phyloP scores from a whole-genome alignment of 2,329 filamentous ascomycete species.

The Furcasterigmium sp. region DNA sequence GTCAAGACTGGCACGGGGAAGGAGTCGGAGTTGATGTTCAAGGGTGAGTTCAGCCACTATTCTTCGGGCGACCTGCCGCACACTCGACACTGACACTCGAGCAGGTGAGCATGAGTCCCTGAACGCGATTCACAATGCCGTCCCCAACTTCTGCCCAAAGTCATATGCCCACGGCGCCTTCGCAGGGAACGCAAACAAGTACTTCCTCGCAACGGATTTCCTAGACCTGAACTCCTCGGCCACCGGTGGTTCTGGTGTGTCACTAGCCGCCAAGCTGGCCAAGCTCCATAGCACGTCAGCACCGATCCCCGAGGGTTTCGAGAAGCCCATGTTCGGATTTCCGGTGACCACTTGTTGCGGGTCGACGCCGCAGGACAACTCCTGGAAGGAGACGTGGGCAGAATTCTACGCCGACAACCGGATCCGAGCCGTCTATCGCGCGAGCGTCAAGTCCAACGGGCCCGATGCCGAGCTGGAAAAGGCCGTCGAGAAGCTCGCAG shows the following conservation, averaged over 20 bases:
- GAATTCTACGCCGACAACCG: slow-evolving; percentile 80
- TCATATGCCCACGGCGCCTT: slow-evolving; percentile 67
- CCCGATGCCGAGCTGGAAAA: slow-evolving; percentile 54
- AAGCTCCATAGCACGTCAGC: slow-evolving; percentile 73
- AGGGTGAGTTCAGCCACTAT: slow-evolving; percentile 35
- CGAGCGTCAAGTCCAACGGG: slow-evolving; percentile 57
- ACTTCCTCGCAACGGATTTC: slow-evolving; percentile 73
- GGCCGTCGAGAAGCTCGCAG: slow-evolving; percentile 60
- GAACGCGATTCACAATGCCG: slow-evolving; percentile 68
- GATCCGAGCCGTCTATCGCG: slow-evolving; percentile 57
- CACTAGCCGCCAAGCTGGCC: slow-evolving; percentile 71
- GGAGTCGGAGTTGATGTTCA: slow-evolving; percentile 64
- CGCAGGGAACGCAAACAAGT: slow-evolving; percentile 41
- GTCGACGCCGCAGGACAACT: slow-evolving; percentile 75
- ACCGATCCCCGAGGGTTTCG: slow-evolving; percentile 54
- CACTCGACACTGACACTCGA: slow-evolving; percentile 21
- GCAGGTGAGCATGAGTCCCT: slow-evolving; percentile 77
- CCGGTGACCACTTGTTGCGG: slow-evolving; percentile 83
- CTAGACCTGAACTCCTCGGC: slow-evolving; percentile 54
- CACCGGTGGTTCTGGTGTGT: slow-evolving; percentile 40
- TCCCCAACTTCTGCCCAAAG: slow-evolving; percentile 71
- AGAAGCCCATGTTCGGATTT: slow-evolving; percentile 71
- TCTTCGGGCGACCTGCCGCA: background rate
- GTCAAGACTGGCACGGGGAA: slow-evolving; percentile 63
- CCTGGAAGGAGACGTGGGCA: slow-evolving; percentile 68